phyloP scores from a whole-genome alignment of 2,329 filamentous ascomycete genomes.

The Penicillium sp. region DNA sequence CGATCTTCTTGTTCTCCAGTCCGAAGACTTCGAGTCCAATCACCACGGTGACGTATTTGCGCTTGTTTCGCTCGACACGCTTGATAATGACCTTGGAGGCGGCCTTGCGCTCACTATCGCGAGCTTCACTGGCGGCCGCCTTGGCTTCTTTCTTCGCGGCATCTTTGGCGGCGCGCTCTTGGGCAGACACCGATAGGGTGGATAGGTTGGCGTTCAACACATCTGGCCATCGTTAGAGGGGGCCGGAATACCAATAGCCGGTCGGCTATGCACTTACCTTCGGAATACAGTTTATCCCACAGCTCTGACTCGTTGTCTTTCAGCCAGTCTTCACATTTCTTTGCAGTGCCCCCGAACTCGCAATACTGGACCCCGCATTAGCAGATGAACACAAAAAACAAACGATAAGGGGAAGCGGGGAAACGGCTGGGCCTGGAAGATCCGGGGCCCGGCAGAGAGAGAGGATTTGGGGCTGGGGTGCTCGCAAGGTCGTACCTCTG shows the following conservation, averaged over 20 bases:
- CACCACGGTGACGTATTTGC: constrained; percentile 95
- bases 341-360: constrained; percentile 94
- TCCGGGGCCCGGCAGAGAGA: neutral
- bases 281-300: constrained; percentile 81
- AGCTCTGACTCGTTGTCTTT: constrained; percentile 71
- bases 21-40: constrained; percentile 87
- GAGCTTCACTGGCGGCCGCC: constrained; percentile 82
- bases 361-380: constrained; percentile 70
- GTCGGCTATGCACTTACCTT: constrained; percentile 58
- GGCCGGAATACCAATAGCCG: neutral
- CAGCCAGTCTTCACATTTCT: constrained; percentile 98
- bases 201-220: constrained; percentile 81
- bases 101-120: constrained; percentile 79
- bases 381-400: neutral
- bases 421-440: neutral
- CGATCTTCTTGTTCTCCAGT: constrained; percentile 89
- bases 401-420: constrained; percentile 2
- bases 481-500: constrained; percentile 58
- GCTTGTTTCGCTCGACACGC: constrained; percentile 96
- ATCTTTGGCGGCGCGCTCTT: constrained; percentile 94
- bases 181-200: constrained; percentile 83
- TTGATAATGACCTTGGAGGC: constrained; percentile 86
- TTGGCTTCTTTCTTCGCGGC: constrained; percentile 96
- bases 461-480: neutral
- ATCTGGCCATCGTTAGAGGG: constrained; percentile 52